Base-by-base conservation (phyloP, 202 grass and related monocot species). In the Panicum virgatum region DNA sequence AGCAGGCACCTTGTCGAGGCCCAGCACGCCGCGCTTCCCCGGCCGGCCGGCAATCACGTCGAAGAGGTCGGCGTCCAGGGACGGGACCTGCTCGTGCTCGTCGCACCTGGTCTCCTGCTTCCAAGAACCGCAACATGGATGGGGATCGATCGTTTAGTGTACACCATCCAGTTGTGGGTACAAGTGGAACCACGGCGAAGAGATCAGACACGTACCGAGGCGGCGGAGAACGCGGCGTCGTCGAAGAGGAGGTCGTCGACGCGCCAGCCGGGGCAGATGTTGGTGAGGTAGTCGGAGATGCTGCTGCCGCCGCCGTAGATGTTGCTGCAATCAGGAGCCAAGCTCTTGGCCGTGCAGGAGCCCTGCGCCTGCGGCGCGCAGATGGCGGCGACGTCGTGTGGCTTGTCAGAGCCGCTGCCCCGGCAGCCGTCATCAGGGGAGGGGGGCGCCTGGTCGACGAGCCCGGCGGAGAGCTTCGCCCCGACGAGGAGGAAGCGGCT, bases 251-350 rank as follows among this genome's bases (percentile, higher is more conserved):
- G 78, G 80, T 98, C 96, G 42, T 98, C 96, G 54, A 98, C 90
- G 40, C 70, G 78, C 87, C 87, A 98, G 20, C 96, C 96, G 3
- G 96, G 96, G 80, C 92, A 93, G 82, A 93, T 90, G 85, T 95
- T 96, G 69, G 86, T 98, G 65, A 98, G 92, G 69, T 98, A 98
- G 32, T 98, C 91, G 2, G 92, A 96, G 87, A 95, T 95, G 71
- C 90, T 94, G 84, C 92, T 94, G 60, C 79, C 75, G 19, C 25
- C 34, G 29, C n/a, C n/a, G 53, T 26, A 32, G 69, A 29, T 40
- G 30, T 59, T 53, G 67, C 46, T n/a, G 80, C 32, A 15, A 12
- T 81, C 39, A 40, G 32, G 60, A 36, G 22, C 48, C 4, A 43
- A 34, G 51, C 18, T 53, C 54, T 16, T 60, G 52, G 37, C 58